Evolutionary conservation across 2,329 filamentous ascomycete species (phyloP).

Genomic region (Zymoseptoria brevis): DNA sequence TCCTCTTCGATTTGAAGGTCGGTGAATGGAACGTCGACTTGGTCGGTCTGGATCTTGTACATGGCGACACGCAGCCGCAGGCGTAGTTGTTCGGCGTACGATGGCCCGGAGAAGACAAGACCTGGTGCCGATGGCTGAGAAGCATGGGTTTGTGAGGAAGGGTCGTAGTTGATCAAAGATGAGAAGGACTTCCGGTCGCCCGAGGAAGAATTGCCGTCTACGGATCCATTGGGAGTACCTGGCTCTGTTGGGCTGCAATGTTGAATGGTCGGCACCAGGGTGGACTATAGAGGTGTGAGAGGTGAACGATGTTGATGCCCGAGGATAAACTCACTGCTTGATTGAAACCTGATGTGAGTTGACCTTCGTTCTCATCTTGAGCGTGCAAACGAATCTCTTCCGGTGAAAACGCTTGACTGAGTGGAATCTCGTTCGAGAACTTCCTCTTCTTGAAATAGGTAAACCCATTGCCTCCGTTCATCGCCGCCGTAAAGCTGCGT

Average conservation of each 20-base stretch:
- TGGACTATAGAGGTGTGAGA: neutral
- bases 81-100: slow-evolving; percentile 52
- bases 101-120: slow-evolving; percentile 28
- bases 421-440: slow-evolving; percentile 9
- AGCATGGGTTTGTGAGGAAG: slow-evolving; percentile 31
- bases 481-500: slow-evolving; percentile 24
- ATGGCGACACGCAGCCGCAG: slow-evolving; percentile 62
- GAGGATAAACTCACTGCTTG: neutral
- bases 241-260: slow-evolving; percentile 20
- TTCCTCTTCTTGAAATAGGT: slow-evolving; percentile 29
- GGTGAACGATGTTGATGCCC: neutral
- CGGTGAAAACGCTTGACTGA: neutral
- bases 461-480: slow-evolving; percentile 27
- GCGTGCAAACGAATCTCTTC: neutral
- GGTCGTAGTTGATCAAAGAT: slow-evolving; percentile 41
- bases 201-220: slow-evolving; percentile 20
- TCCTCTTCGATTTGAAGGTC: slow-evolving; percentile 37
- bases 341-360: neutral
- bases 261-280: slow-evolving; percentile 8
- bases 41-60: slow-evolving; percentile 69
- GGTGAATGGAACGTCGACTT: slow-evolving; percentile 58
- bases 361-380: neutral
- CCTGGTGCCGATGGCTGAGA: slow-evolving; percentile 7
- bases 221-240: slow-evolving; percentile 19
- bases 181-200: slow-evolving; percentile 38